Conservation (phyloP, 129 eudicot genomes). For the Centaurea solstitialis region DNA sequence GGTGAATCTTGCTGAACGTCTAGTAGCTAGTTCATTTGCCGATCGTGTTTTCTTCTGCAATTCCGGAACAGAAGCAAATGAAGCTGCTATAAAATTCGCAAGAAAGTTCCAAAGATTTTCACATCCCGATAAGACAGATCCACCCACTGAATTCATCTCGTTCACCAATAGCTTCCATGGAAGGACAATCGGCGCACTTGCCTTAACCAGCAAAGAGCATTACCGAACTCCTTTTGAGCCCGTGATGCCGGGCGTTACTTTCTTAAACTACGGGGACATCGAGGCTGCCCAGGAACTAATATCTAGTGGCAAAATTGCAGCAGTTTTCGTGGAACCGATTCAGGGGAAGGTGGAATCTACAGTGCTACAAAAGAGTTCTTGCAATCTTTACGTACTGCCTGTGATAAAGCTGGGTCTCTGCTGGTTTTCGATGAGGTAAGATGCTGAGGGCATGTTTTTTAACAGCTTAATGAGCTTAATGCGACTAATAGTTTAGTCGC, state of each 20-base stretch:
- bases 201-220: constrained; percentile 90
- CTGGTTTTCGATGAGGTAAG: constrained; percentile 83
- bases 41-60: constrained; percentile 83
- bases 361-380: constrained; percentile 79
- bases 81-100: constrained; percentile 93
- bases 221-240: constrained; percentile 90
- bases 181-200: constrained; percentile 90
- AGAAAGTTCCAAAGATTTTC: constrained; percentile 69
- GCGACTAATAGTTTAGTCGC: background rate
- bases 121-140: constrained; percentile 42
- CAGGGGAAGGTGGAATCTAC: constrained; percentile 93
- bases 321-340: constrained; percentile 87
- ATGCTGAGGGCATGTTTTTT: background rate
- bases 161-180: constrained; percentile 84
- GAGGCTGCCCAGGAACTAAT: constrained; percentile 58
- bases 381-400: constrained; percentile 62
- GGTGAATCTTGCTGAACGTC: constrained; percentile 87
- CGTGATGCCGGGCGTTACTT: constrained; percentile 87
- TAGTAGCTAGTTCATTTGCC: constrained; percentile 74
- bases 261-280: constrained; percentile 65
- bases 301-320: constrained; percentile 70
- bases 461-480: background rate
- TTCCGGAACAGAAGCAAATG: constrained; percentile 91
- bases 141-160: constrained; percentile 71
- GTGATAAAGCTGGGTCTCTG: constrained; percentile 74